Evolutionary conservation across 768 basidiomycete genomes (phyloP).

Genomic region (Leccinum variicolor): DNA sequence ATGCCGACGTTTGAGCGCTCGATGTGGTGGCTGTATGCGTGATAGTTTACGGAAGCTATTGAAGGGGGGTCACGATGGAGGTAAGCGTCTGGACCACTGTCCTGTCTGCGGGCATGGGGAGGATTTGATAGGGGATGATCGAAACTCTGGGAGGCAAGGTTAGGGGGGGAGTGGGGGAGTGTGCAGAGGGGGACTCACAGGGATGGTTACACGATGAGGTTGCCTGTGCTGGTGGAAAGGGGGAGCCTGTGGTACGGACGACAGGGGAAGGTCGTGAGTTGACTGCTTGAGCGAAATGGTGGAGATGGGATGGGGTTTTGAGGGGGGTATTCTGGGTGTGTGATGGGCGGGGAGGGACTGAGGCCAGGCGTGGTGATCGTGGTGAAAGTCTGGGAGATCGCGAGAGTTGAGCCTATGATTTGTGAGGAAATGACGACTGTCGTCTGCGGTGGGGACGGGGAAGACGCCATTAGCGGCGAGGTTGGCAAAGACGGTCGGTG

Average conservation of each 20-base stretch:
- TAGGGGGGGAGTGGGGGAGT: background rate
- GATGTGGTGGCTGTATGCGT: slow-evolving; percentile 30
- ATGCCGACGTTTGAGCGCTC: slow-evolving; percentile 55
- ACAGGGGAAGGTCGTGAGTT: slow-evolving; percentile 12
- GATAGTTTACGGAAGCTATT: slow-evolving; percentile 19
- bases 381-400: slow-evolving; percentile 16
- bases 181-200: slow-evolving; percentile 9
- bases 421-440: slow-evolving; percentile 25
- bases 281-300: slow-evolving; percentile 17
- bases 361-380: slow-evolving; percentile 29
- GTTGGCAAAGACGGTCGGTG: slow-evolving; percentile 57
- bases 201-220: slow-evolving; percentile 11
- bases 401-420: slow-evolving; percentile 16
- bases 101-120: slow-evolving; percentile 8
- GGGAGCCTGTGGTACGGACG: slow-evolving; percentile 9
- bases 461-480: slow-evolving; percentile 61
- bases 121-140: slow-evolving; percentile 20
- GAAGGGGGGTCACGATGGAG: slow-evolving; percentile 20
- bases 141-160: slow-evolving; percentile 12
- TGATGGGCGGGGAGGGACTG: slow-evolving; percentile 21
- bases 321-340: slow-evolving; percentile 25
- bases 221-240: slow-evolving; percentile 13
- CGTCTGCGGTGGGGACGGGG: slow-evolving; percentile 34
- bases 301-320: slow-evolving; percentile 30
- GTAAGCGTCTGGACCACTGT: slow-evolving; percentile 10